These are phyloP conservation scores for Yarrowia divulgata DNA, from an alignment of 805 yeast species.

Conservation along the genomic window DNA sequence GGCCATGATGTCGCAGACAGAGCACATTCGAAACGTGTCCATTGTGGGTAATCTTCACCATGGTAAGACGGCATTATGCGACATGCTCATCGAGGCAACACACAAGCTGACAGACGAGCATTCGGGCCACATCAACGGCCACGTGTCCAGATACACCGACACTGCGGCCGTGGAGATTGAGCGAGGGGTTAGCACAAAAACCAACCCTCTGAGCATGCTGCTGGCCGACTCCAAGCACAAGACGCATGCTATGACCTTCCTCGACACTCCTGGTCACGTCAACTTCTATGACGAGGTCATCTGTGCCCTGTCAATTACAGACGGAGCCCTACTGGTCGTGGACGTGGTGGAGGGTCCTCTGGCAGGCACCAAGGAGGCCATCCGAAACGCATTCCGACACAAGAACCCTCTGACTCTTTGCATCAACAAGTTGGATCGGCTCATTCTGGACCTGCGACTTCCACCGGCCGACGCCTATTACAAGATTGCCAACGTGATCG, in stretches of 20 bases:
- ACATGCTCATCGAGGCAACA: slow-evolving; percentile 69
- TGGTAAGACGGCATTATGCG: slow-evolving; percentile 85
- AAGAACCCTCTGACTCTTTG: slow-evolving; percentile 65
- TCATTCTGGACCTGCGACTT: slow-evolving; percentile 78
- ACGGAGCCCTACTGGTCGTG: slow-evolving; percentile 72
- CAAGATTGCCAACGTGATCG: slow-evolving; percentile 67
- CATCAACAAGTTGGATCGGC: slow-evolving; percentile 82
- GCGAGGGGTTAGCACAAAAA: slow-evolving; percentile 71
- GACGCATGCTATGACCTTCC: slow-evolving; percentile 65
- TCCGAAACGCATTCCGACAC: slow-evolving; percentile 60
- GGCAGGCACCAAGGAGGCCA: slow-evolving; percentile 57
- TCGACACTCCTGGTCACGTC: slow-evolving; percentile 93
- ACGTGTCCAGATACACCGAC: slow-evolving; percentile 70
- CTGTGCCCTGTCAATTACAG: slow-evolving; percentile 64
- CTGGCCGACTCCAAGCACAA: slow-evolving; percentile 60
- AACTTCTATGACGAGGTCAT: slow-evolving; percentile 80
- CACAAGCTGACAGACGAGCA: slow-evolving; percentile 56
- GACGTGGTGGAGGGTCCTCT: slow-evolving; percentile 87
- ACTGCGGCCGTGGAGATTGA: slow-evolving; percentile 71
- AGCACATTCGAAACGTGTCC: slow-evolving; percentile 74
- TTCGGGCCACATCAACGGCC: slow-evolving; percentile 52
- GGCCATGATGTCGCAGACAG: slow-evolving; percentile 60
- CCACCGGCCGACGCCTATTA: slow-evolving; percentile 77
- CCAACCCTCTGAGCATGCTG: slow-evolving; percentile 67
- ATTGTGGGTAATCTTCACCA: slow-evolving; percentile 81